Base-by-base conservation (phyloP, 208 protist genomes). In the Crithidia bombi region DNA sequence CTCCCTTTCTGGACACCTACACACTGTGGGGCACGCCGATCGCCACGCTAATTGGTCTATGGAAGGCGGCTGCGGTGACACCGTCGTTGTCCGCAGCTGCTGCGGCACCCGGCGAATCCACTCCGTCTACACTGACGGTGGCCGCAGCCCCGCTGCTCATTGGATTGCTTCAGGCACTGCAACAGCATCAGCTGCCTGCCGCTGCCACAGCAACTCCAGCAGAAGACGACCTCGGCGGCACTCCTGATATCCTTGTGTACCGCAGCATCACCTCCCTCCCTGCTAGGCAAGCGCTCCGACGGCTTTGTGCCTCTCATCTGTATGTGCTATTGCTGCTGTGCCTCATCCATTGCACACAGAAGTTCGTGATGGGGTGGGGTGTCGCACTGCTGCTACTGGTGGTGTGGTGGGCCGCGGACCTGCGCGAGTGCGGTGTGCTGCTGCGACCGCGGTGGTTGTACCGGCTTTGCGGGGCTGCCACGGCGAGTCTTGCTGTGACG, bases 121-220 rank as follows among this genome's bases (percentile, higher is more conserved):
- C 58, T n/a, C 63, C 70, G 10, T 70, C 63, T 0, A 76, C 63
- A 2, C 33, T 76, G 44, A 19, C 35, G 3, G 55, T 76, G 23
- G 70, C 70, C 9, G 56, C 63, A n/a, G 69, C 54, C 9, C 69
- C 69, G n/a, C 36, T 76, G 46, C 21, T 76, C 3, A 36, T 76
- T 44, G 63, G 54, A 1, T 23, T 35, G 19, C 33, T 65, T 11
- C 70, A 76, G 65, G 64, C 36, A 12, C 38, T 76, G 14, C 62
- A 70, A 39, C 30, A 51, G 44, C 11, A 54, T 11, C 43, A 51
- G 59, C 26, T 32, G 25, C 26, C 36, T 3, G 47, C 47, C 5
- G n/a, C 33, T 28, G 25, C 57, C 6, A 19, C 32, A 12, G 5
- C 36, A 39, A 11, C 19, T 1, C 41, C 19, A 38, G 55, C 6